Evolutionary conservation across 306 rosid species (phyloP), one percentile per base, ranked within the genome.

Genomic region (Boehmeria nivea): DNA sequence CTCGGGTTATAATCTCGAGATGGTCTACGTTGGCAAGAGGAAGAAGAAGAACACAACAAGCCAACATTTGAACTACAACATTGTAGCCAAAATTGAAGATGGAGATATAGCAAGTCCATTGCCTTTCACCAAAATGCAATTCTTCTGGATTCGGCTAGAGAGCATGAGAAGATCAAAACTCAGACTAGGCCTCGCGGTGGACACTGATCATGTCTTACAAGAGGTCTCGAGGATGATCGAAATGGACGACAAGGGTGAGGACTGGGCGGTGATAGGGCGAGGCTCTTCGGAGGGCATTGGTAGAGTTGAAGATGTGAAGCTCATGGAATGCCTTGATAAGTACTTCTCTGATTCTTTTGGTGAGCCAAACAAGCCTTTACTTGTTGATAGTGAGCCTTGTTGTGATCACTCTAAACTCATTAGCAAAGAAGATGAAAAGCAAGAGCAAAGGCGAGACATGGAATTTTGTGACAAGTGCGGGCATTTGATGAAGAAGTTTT

Each of bases 71-170:
- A 14, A 9, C 42, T 75, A 43, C 48, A 36, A 66, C 54, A 62
- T 64, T 23, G 26, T 58, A 59, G 44, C 54, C 48, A 44, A n/a
- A 20, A 33, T 57, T 51, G 54, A 66, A 19, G 40, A 40, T 24
- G 63, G 14, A 12, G 64, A 39, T 12, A 56, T 53, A 4, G 23
- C 40, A 55, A 67, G 39, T 42, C 60, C 51, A 24, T 69, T 84
- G 43, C 57, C 82, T 59, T 39, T 39, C 26, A 59, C 60, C 43
- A 59, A 60, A 48, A 42, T 57, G 12, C 66, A 50, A 11, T 63
- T 69, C 63, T 81, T 85, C 66, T 85, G 94, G 94, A 72, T 81
- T 50, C 67, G 94, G 45, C 22, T 81, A 58, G 80, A 73, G 64
- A 71, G 83, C 16, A 76, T 84, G 60, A 67, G 73, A 68, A 81